Percentiles rank a stretch among this genome's conserved stretches.
phyloP scores from a whole-genome alignment of 345 rosid genomes.

The Eucalyptus leucophloia region DNA sequence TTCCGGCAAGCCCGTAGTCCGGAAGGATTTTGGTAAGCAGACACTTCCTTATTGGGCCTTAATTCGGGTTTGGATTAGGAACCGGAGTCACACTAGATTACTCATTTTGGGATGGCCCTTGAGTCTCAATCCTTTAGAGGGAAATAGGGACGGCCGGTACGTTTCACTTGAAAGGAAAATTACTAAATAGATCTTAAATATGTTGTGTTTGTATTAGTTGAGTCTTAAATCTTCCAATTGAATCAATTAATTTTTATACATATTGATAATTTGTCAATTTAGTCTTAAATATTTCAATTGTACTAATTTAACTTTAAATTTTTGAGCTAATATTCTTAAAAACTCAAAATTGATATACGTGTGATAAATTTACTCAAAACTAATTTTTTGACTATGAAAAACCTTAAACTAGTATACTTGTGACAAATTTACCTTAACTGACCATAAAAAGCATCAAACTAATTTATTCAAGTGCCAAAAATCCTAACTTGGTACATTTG shows the following conservation, averaged over 20 bases:
- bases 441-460: too few species aligned
- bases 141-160: neutral
- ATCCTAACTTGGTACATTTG: rapidly evolving
- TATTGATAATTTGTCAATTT: too few species aligned
- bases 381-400: too few species aligned
- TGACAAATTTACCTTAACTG: too few species aligned
- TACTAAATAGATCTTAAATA: neutral
- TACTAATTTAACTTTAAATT: too few species aligned
- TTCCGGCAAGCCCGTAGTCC: neutral
- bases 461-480: too few species aligned
- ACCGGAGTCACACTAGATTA: neutral
- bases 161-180: neutral
- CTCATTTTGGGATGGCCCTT: neutral
- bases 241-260: too few species aligned
- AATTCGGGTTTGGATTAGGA: neutral
- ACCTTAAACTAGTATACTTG: rapidly evolving
- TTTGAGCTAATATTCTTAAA: too few species aligned
- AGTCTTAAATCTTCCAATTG: rapidly evolving
- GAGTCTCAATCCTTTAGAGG: neutral
- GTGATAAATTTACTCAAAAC: rapidly evolving
- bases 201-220: rapidly evolving
- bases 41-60: neutral
- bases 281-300: too few species aligned
- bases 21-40: neutral
- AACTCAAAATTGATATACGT: too few species aligned